Conservation (phyloP, 768 basidiomycete species). For the Amylocystis lapponica region DNA sequence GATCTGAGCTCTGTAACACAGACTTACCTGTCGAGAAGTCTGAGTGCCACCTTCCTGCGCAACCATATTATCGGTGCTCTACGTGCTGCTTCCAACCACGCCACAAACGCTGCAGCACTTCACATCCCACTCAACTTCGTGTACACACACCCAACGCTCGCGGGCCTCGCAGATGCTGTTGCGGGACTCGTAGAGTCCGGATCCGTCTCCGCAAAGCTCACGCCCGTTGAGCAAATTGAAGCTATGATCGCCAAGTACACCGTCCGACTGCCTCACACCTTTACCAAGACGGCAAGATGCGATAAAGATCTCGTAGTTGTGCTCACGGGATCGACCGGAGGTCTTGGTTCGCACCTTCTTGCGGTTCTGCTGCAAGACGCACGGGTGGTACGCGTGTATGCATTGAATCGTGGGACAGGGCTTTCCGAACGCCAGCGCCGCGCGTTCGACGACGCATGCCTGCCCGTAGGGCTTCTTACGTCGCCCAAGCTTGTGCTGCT, state of each 20-base stretch:
- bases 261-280: conserved; percentile 9
- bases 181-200: too few relatives aligned
- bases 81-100: too few relatives aligned
- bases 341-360: conserved; percentile 23
- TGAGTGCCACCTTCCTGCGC: conserved; percentile 29
- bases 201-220: too few relatives aligned
- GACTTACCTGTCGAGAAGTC: too few relatives aligned
- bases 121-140: too few relatives aligned
- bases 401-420: conserved; percentile 15
- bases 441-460: conserved; percentile 13
- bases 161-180: too few relatives aligned
- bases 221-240: conserved; percentile 25
- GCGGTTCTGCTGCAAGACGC: conserved; percentile 13
- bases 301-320: conserved; percentile 18
- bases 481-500: conserved; percentile 10
- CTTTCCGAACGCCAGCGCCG: conserved; percentile 6
- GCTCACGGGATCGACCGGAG: conserved; percentile 28
- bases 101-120: too few relatives aligned
- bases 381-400: conserved; percentile 17
- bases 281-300: neutral
- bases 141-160: too few relatives aligned
- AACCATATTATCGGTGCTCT: conserved; percentile 25
- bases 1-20: too few relatives aligned
- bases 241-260: conserved; percentile 37
- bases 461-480: conserved; percentile 7